Evolutionary conservation across 2,329 filamentous ascomycete species (phyloP), one percentile per base, ranked within the genome.

Genomic region (Exophiala sp.): DNA sequence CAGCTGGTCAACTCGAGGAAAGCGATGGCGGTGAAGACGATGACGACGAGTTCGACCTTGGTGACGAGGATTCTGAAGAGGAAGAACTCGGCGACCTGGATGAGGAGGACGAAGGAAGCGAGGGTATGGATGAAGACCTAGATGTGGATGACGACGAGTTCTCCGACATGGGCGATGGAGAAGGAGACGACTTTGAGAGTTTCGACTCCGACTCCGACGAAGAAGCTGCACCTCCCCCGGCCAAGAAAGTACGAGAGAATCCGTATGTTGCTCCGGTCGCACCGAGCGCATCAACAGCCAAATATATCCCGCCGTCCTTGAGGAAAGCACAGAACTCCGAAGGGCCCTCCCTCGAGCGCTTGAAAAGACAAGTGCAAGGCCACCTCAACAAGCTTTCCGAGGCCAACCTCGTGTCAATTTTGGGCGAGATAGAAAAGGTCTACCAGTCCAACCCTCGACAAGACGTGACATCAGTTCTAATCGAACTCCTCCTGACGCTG

Each of bases 321-420:
- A 80, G 89, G 40, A 82, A 78, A 58, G 71, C 77, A 27, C 69
- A 78, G 2, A 74, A 77, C 1, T 79, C 81, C 0, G 82, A 86
- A 56, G 76, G 78, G 1, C 86, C 94, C 65, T 73, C 78, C 35
- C 73, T 86, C 41, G 74, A 75, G 10, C 82, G 85, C 32, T 72
- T 98, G 43, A 82, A 82, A 51, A 81, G 88, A 55, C 88, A 94
- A 63, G 76, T 88, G 0, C 89, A 97, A 65, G 91, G 93, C 63
- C 77, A 93, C 14, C 78, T 98, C 64, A 98, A 98, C 67, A 85
- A 91, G 64, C 75, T 98, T 24, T 96, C 93, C 0, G 91, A 97
- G 64, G 82, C 88, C 30, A 97, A 93, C 60, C 75, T 98, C 56
- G 68, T 95, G 4, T 85, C 87, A 1, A 95, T 97, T 46, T 72